These are phyloP conservation scores for Vinca minor DNA, from an alignment of 257 asterid genomes.

Conservation along the genomic window DNA sequence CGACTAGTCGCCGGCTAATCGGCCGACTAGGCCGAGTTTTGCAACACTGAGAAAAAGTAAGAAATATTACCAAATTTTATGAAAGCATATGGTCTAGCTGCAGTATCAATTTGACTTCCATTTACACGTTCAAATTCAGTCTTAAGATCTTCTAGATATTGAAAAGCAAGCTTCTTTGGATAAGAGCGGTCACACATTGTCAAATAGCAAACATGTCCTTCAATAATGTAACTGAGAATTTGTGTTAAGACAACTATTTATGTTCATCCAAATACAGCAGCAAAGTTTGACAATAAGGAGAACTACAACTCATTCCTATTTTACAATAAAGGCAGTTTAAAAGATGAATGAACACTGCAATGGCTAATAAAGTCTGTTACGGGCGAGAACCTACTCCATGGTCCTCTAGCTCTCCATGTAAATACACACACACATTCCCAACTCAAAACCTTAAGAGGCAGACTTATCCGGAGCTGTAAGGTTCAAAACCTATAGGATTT, in stretches of 20 bases:
- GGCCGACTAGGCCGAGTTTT: too few species aligned
- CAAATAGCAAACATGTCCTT: constrained; percentile 87
- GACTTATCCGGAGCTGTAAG: neutral
- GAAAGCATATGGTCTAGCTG: constrained; percentile 96
- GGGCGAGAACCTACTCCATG: neutral
- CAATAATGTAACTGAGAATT: constrained; percentile 65
- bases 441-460: neutral
- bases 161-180: constrained; percentile 91
- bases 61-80: constrained; percentile 70
- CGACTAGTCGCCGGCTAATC: too few species aligned
- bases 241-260: constrained; percentile 41
- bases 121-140: constrained; percentile 81
- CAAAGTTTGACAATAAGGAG: neutral
- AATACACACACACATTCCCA: neutral
- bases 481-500: neutral
- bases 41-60: too few species aligned
- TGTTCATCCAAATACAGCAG: neutral
- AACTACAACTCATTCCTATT: neutral
- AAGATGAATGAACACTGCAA: neutral
- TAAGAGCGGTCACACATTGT: constrained; percentile 91
- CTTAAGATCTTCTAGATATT: constrained; percentile 90
- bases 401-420: neutral
- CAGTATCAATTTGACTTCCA: constrained; percentile 88
- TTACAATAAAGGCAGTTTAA: neutral
- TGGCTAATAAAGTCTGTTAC: neutral